Evolutionary conservation across 306 rosid genomes (phyloP).

Genomic region (Mimosa bimucronata): DNA sequence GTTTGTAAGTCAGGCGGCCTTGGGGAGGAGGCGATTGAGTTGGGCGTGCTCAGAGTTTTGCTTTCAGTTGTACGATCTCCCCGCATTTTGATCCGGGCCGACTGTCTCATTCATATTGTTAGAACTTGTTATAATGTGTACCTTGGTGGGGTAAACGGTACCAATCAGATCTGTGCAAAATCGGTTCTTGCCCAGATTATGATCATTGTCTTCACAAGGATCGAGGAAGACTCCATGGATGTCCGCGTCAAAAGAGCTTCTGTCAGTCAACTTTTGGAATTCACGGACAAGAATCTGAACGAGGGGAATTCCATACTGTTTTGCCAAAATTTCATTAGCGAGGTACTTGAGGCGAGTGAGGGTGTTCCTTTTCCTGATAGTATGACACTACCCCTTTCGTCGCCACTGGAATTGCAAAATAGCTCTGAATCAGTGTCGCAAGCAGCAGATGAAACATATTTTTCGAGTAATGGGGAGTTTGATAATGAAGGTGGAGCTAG

Average conservation of each 20-base stretch:
- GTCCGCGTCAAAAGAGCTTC: constrained; percentile 55
- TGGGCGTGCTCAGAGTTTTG: constrained; percentile 74
- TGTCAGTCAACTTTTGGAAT: constrained; percentile 80
- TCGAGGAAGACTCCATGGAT: constrained; percentile 78
- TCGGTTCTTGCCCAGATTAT: constrained; percentile 95
- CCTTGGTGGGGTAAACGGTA: constrained; percentile 94
- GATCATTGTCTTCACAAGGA: constrained; percentile 77
- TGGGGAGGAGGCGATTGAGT: constrained; percentile 86
- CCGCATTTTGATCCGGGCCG: constrained; percentile 74
- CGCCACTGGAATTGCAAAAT: constrained; percentile 44
- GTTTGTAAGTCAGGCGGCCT: constrained; percentile 81
- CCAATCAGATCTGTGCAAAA: constrained; percentile 99
- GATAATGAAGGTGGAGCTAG: constrained; percentile 51
- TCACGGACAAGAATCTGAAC: constrained; percentile 90
- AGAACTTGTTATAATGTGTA: constrained; percentile 93
- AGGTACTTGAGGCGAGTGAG: constrained; percentile 81
- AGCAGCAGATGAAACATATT: constrained; percentile 30
- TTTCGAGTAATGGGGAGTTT: constrained; percentile 39
- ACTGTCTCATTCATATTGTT: constrained; percentile 77
- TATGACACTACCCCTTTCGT: constrained; percentile 26
- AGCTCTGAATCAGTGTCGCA: constrained; percentile 45
- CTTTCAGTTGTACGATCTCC: constrained; percentile 90
- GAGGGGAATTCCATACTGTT: constrained; percentile 88
- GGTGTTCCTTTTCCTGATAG: constrained; percentile 45
- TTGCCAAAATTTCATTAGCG: constrained; percentile 82